Evolutionary conservation across 2,329 filamentous ascomycete genomes (phyloP).

Genomic region (Monosporascus sp.): DNA sequence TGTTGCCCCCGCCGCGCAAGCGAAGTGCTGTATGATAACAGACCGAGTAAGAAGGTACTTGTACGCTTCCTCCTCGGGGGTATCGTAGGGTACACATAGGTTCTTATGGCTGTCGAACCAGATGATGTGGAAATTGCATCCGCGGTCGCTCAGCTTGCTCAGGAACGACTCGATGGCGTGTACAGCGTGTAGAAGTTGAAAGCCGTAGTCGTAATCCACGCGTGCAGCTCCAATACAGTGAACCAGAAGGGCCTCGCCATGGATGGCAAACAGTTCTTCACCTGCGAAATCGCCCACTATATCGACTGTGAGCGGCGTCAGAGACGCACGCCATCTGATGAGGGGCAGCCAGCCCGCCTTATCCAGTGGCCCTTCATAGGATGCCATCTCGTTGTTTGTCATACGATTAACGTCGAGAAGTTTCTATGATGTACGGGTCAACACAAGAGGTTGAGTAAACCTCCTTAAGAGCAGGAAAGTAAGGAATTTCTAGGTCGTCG

Average conservation of each 20-base stretch:
- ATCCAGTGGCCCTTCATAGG: neutral
- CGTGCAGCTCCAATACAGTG: slow-evolving; percentile 56
- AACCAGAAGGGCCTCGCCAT: slow-evolving; percentile 66
- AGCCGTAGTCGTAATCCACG: slow-evolving; percentile 60
- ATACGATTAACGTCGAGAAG: neutral
- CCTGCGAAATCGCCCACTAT: slow-evolving; percentile 73
- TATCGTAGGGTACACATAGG: slow-evolving; percentile 48
- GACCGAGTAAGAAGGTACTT: slow-evolving; percentile 59
- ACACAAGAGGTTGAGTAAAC: too few species aligned
- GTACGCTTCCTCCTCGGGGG: slow-evolving; percentile 17
- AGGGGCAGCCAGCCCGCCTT: neutral
- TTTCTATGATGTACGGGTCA: too few species aligned
- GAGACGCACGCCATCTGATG: slow-evolving; percentile 9
- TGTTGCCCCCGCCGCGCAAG: slow-evolving; percentile 15
- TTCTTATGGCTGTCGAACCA: slow-evolving; percentile 58
- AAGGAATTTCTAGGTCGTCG: too few species aligned
- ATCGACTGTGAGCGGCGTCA: slow-evolving; percentile 42
- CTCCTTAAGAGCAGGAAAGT: too few species aligned
- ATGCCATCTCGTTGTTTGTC: neutral
- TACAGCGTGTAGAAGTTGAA: slow-evolving; percentile 66
- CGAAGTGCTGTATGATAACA: slow-evolving; percentile 60
- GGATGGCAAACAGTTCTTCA: slow-evolving; percentile 65
- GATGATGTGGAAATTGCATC: slow-evolving; percentile 65
- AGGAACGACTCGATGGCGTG: slow-evolving; percentile 65
- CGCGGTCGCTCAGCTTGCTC: slow-evolving; percentile 50